phyloP scores from a whole-genome alignment of 805 yeast genomes.

The Wickerhamiella qilinensis region DNA sequence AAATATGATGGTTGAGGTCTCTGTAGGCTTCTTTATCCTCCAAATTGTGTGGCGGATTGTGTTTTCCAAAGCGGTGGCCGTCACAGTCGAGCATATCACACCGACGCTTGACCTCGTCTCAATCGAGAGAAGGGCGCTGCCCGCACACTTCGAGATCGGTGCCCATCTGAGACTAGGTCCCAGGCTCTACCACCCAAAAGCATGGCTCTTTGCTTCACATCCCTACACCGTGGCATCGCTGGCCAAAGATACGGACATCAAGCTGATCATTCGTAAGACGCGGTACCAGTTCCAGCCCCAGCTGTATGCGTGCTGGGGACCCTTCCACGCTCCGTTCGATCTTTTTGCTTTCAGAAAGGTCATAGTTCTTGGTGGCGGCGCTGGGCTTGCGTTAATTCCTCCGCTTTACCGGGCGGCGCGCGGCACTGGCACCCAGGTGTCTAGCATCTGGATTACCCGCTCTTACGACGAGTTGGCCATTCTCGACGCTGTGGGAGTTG shows the following conservation, averaged over 20 bases:
- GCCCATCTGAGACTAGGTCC: slow-evolving; percentile 27
- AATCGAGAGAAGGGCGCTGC: slow-evolving; percentile 20
- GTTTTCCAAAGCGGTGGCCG: slow-evolving; percentile 9
- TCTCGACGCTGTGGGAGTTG: slow-evolving; percentile 6
- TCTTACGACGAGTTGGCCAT: slow-evolving; percentile 2
- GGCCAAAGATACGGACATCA: slow-evolving; percentile 26
- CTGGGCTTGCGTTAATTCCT: slow-evolving; percentile 14
- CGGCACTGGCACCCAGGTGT: neutral
- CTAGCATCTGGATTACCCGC: slow-evolving; percentile 6
- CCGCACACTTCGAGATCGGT: slow-evolving; percentile 26
- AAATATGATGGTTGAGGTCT: slow-evolving; percentile 37
- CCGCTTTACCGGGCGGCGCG: slow-evolving; percentile 2
- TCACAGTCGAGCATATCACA: slow-evolving; percentile 23
- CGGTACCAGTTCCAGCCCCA: slow-evolving; percentile 17
- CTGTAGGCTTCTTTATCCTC: slow-evolving; percentile 32
- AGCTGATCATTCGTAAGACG: slow-evolving; percentile 24
- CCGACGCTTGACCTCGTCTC: slow-evolving; percentile 31
- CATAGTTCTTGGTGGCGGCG: slow-evolving; percentile 15
- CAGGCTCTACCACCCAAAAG: slow-evolving; percentile 16
- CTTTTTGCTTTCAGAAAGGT: slow-evolving; percentile 5
- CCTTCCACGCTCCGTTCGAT: slow-evolving; percentile 20
- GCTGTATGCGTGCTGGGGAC: slow-evolving; percentile 26
- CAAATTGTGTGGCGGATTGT: slow-evolving; percentile 41
- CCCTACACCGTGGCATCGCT: slow-evolving; percentile 35
- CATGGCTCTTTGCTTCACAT: slow-evolving; percentile 28